Percentiles rank a stretch among this genome's conserved stretches.
phyloP scores from a whole-genome alignment of 2,329 filamentous ascomycete genomes.

The Phialocephala subalpina region DNA sequence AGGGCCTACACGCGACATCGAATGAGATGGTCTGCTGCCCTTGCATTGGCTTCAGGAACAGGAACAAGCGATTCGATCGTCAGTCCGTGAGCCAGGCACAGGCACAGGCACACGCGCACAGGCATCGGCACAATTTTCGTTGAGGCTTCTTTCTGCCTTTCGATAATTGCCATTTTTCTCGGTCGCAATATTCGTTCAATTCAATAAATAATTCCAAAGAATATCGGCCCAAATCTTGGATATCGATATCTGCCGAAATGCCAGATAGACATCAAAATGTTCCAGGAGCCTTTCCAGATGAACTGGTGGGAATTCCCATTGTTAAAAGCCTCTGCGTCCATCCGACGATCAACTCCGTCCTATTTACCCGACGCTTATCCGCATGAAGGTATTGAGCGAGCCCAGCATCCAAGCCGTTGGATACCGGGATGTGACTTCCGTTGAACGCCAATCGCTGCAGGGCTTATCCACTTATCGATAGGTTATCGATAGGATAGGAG shows the following conservation, averaged over 20 bases:
- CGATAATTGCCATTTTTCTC: not conserved
- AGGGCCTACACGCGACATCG: not conserved
- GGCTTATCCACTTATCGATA: slow-evolving; percentile 2
- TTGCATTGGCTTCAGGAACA: slow-evolving; percentile 11
- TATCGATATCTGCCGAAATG: not conserved
- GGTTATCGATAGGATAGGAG: not conserved
- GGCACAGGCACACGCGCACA: not conserved
- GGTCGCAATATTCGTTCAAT: not conserved
- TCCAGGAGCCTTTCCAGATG: not conserved
- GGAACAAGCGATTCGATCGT: not conserved
- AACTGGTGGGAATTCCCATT: not conserved
- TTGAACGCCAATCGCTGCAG: slow-evolving; percentile 1
- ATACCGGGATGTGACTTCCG: not conserved
- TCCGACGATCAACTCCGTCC: too few relatives aligned
- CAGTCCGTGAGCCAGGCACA: slow-evolving; percentile 10
- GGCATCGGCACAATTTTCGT: not conserved
- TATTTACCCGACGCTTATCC: not conserved
- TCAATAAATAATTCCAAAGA: not conserved
- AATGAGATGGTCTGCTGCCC: not conserved
- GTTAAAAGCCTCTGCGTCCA: not conserved
- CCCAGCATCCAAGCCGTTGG: slow-evolving; percentile 7
- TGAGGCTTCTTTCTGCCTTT: not conserved
- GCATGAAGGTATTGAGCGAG: not conserved
- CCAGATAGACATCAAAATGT: not conserved
- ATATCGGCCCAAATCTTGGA: not conserved